phyloP scores from a whole-genome alignment of 768 basidiomycete species.

The Russula emetica region DNA sequence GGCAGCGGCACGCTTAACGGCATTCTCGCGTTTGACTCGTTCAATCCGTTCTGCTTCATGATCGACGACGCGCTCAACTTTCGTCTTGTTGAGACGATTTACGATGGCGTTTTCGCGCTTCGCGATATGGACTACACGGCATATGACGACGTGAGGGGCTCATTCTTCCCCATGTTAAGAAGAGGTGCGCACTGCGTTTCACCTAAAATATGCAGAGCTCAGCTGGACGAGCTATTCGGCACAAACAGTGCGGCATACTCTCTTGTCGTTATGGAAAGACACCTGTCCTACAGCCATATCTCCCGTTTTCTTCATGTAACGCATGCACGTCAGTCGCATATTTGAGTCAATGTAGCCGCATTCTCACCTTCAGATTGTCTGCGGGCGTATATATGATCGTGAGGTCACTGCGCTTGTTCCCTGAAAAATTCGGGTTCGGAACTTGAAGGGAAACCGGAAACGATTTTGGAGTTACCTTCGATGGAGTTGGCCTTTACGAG shows the following conservation, averaged over 20 bases:
- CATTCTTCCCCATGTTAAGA: not conserved
- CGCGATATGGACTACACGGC: conserved; percentile 58
- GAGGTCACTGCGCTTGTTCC: conserved; percentile 93
- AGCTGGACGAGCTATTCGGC: not conserved
- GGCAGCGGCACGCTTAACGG: conserved; percentile 55
- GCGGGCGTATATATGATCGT: conserved; percentile 93
- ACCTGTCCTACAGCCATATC: conserved; percentile 98
- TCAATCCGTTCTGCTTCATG: conserved; percentile 87
- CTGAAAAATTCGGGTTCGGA: conserved; percentile 38
- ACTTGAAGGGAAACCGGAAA: not conserved
- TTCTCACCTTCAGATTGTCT: conserved; percentile 79
- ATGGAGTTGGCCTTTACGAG: conserved; percentile 98
- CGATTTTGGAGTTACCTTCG: conserved; percentile 55
- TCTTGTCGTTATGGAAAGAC: conserved; percentile 88
- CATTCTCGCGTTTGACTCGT: conserved; percentile 71
- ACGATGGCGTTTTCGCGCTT: conserved; percentile 86
- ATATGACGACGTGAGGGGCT: not conserved
- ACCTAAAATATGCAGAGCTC: conserved; percentile 46
- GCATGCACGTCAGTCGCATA: too few relatives aligned
- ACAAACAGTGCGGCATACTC: conserved; percentile 41
- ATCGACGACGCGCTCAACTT: conserved; percentile 75
- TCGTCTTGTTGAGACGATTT: conserved; percentile 93
- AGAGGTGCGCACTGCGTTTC: conserved; percentile 57
- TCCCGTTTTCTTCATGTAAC: conserved; percentile 74
- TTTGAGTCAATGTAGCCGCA: not conserved